Evolutionary conservation across 306 rosid genomes (phyloP).

Genomic region (Trichosanthes truncata): DNA sequence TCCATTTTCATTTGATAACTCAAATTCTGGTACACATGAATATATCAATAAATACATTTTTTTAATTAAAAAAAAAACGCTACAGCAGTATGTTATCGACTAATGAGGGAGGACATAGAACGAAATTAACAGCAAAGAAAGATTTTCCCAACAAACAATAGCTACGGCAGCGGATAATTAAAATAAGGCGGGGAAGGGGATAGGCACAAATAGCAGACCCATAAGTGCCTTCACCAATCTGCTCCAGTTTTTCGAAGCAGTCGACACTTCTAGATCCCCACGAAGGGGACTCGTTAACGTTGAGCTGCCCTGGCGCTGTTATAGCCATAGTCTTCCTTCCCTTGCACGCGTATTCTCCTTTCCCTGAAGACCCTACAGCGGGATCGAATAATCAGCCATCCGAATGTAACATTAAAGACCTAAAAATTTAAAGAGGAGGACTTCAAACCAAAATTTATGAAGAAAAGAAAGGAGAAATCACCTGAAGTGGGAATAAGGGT

Average conservation of each 20-base stretch:
- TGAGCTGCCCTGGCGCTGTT: constrained; percentile 79
- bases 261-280: constrained; percentile 97
- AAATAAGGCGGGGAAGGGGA: neutral
- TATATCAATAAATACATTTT: neutral
- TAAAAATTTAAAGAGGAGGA: neutral
- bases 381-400: neutral
- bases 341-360: neutral
- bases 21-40: neutral
- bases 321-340: constrained; percentile 63
- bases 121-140: neutral
- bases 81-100: neutral
- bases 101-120: neutral
- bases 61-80: neutral
- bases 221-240: constrained; percentile 97
- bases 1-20: neutral
- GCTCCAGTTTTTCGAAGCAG: constrained; percentile 93
- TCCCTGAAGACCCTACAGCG: neutral
- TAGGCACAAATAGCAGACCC: constrained; percentile 36
- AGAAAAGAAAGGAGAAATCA: neutral
- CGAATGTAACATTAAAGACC: neutral
- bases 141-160: neutral
- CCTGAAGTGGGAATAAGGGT: neutral
- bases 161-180: neutral
- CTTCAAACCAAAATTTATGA: neutral
- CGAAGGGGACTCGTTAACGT: constrained; percentile 55